These are phyloP conservation scores for Anaeramoeba flamelloides DNA, from an alignment of 78 protist genomes.

Conservation along the genomic window DNA sequence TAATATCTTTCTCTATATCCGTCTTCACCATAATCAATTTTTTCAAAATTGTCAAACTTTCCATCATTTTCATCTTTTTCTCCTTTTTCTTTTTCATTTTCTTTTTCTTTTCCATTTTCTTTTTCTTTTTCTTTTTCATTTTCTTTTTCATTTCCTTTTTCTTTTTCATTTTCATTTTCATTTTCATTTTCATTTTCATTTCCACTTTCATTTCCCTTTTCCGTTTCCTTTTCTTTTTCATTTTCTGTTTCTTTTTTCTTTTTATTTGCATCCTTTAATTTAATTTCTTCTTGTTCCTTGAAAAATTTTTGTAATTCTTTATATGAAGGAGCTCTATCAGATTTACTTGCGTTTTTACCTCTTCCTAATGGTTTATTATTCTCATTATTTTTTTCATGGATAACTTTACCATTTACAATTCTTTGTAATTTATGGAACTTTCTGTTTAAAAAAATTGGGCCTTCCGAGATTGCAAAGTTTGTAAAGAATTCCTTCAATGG, in stretches of 20 bases:
- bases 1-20: not conserved
- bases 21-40: slow-evolving; percentile 1
- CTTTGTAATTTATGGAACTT: slow-evolving; percentile 2
- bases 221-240: not conserved
- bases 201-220: not conserved
- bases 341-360: no score
- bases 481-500: slow-evolving; percentile 1
- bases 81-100: not conserved
- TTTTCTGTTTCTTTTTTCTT: not conserved
- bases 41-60: not conserved
- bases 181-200: not conserved
- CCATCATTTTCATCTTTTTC: not conserved
- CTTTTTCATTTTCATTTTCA: slow-evolving; percentile 5
- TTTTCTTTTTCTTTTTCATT: slow-evolving; percentile 11
- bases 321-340: no score
- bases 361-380: slow-evolving; percentile 6
- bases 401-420: not conserved
- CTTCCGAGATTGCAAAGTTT: not conserved
- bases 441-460: slow-evolving; percentile 4
- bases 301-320: no score
- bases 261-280: no score
- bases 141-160: not conserved
- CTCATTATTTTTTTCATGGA: not conserved
- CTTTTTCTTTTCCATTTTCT: not conserved
- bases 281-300: no score